Percentiles rank a stretch among this genome's conserved stretches.
Evolutionary conservation across 208 protist species (phyloP).

Genomic region (Vickermania spadyakhi): DNA sequence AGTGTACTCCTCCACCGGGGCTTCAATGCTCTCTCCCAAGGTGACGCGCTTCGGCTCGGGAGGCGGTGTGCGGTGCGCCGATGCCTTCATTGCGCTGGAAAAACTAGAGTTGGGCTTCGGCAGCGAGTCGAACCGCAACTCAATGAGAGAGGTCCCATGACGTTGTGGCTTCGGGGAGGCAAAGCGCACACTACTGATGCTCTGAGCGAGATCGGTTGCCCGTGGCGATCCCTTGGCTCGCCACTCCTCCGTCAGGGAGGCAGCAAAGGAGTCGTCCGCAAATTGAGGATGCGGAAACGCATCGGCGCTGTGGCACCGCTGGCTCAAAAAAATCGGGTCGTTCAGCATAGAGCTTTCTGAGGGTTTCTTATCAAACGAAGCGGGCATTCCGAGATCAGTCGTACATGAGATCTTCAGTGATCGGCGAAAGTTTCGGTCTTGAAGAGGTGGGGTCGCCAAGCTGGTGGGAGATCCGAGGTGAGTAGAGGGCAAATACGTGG

Average conservation of each 20-base stretch:
- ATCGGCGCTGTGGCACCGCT: neutral
- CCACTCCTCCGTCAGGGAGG: neutral
- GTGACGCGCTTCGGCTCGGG: conserved; percentile 11
- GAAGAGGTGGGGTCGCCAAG: neutral
- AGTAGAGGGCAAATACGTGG: conserved; percentile 23
- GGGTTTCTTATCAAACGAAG: neutral
- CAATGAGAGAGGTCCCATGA: neutral
- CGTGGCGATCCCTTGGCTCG: neutral
- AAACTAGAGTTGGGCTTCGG: neutral
- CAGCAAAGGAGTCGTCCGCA: neutral
- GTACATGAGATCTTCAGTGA: neutral
- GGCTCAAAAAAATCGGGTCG: neutral
- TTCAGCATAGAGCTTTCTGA: neutral
- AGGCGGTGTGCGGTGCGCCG: neutral
- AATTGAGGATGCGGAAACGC: neutral
- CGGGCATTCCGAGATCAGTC: neutral
- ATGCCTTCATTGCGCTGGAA: conserved; percentile 1
- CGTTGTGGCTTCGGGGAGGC: neutral
- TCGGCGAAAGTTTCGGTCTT: neutral
- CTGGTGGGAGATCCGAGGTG: conserved; percentile 11
- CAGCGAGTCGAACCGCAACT: conserved; percentile 3
- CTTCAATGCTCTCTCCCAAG: conserved; percentile 8
- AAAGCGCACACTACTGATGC: neutral
- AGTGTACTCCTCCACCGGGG: conserved; percentile 26
- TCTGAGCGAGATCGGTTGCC: neutral